Evolutionary conservation across 2,329 filamentous ascomycete species (phyloP).

Genomic region (Hymenoscyphus albidus): DNA sequence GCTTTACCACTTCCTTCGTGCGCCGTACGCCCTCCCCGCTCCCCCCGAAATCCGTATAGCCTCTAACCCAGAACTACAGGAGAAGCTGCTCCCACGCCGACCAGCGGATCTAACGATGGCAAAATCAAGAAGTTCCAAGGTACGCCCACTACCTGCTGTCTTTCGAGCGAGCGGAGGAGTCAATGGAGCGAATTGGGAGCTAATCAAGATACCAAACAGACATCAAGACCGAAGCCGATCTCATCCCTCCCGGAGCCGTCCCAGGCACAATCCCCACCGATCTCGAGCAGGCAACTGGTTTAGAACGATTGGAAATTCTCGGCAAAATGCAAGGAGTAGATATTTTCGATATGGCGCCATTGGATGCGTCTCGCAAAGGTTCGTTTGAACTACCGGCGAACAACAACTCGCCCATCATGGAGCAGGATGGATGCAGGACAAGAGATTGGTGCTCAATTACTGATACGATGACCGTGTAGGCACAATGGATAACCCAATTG

Average conservation of each 20-base stretch:
- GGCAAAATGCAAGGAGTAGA: constrained; percentile 99
- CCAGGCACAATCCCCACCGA: constrained; percentile 87
- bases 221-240: constrained; percentile 76
- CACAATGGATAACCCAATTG: constrained; percentile 84
- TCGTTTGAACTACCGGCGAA: constrained; percentile 25
- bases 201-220: constrained; percentile 51
- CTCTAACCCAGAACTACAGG: constrained; percentile 19
- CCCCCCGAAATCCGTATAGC: neutral
- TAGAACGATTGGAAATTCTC: constrained; percentile 97
- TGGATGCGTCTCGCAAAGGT: constrained; percentile 88
- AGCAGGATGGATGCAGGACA: neutral
- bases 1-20: constrained; percentile 56
- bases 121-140: constrained; percentile 36
- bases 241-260: constrained; percentile 76
- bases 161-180: neutral
- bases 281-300: constrained; percentile 91
- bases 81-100: constrained; percentile 26
- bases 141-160: constrained; percentile 17
- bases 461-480: constrained; percentile 46
- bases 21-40: constrained; percentile 50
- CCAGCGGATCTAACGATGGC: constrained; percentile 21
- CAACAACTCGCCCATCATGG: constrained; percentile 16
- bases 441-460: constrained; percentile 13
- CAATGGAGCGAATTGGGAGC: constrained; percentile 17
- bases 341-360: constrained; percentile 95